phyloP scores from a whole-genome alignment of 768 basidiomycete species.

The Naganishia onofrii region DNA sequence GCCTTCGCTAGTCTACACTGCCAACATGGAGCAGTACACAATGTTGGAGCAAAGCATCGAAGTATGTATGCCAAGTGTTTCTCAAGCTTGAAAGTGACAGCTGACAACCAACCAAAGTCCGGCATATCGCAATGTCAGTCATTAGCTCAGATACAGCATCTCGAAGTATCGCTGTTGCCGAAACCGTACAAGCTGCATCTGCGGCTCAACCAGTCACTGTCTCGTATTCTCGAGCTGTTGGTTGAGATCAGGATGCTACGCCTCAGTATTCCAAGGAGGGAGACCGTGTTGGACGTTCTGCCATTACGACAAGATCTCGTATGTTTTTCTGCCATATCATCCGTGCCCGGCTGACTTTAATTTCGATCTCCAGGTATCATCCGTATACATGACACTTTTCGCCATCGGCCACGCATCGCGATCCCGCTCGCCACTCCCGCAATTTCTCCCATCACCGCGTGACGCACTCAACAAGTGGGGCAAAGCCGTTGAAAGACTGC shows the following conservation, averaged over 20 bases:
- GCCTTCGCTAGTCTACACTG: constrained; percentile 43
- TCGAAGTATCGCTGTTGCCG: constrained; percentile 48
- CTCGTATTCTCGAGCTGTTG: constrained; percentile 40
- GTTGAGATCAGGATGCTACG: constrained; percentile 43
- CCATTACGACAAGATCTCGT: constrained; percentile 47
- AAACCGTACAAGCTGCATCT: constrained; percentile 45
- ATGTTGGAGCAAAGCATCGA: constrained; percentile 37
- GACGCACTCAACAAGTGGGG: constrained; percentile 43
- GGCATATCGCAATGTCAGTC: constrained; percentile 38
- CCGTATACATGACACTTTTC: constrained; percentile 48
- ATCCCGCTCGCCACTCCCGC: constrained; percentile 49
- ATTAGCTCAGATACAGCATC: constrained; percentile 46
- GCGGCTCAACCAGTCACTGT: constrained; percentile 40
- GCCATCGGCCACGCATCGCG: constrained; percentile 47
- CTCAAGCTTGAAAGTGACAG: not conserved
- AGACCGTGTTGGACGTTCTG: constrained; percentile 48
- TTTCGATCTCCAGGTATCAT: constrained; percentile 37
- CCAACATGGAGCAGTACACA: constrained; percentile 38
- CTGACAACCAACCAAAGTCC: constrained; percentile 26
- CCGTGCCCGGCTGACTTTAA: not conserved
- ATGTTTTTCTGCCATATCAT: constrained; percentile 11
- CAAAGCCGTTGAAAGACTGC: constrained; percentile 43
- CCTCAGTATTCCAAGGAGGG: constrained; percentile 47
- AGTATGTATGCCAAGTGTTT: constrained; percentile 21
- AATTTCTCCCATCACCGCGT: constrained; percentile 48